phyloP scores from a whole-genome alignment of 805 yeast genomes.

The Candida odintsovae region DNA sequence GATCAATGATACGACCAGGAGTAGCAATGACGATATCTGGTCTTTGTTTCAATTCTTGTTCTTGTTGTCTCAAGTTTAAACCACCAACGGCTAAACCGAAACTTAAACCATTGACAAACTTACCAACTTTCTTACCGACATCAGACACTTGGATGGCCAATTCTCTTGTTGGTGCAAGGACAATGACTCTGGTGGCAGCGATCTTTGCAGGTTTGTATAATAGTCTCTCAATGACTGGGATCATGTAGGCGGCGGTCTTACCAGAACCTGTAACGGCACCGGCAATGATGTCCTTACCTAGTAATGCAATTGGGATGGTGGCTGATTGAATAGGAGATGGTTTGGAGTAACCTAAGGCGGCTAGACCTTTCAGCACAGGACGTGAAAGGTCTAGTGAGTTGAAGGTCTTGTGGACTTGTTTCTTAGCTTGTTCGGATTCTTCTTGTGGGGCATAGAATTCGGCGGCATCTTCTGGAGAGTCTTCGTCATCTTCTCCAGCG shows the following conservation, averaged over 20 bases:
- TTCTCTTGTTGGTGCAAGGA: conserved; percentile 95
- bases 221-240: conserved; percentile 90
- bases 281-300: conserved; percentile 96
- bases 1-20: conserved; percentile 98
- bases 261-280: conserved; percentile 99
- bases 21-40: conserved; percentile 98
- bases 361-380: conserved; percentile 80
- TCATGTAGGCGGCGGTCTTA: conserved; percentile 97
- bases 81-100: conserved; percentile 99
- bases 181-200: conserved; percentile 85
- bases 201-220: conserved; percentile 81
- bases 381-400: conserved; percentile 78
- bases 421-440: conserved; percentile 49
- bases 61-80: conserved; percentile 89
- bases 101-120: conserved; percentile 67
- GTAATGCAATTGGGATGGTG: conserved; percentile 84
- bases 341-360: conserved; percentile 72
- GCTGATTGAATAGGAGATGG: conserved; percentile 96
- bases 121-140: conserved; percentile 82
- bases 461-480: conserved; percentile 78
- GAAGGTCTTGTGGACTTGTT: conserved; percentile 56
- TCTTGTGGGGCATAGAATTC: conserved; percentile 60
- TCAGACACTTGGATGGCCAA: conserved; percentile 94
- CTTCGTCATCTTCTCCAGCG: conserved; percentile 40
- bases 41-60: conserved; percentile 82